phyloP scores from a whole-genome alignment of 257 asterid genomes.

The Penstemon eatonii region DNA sequence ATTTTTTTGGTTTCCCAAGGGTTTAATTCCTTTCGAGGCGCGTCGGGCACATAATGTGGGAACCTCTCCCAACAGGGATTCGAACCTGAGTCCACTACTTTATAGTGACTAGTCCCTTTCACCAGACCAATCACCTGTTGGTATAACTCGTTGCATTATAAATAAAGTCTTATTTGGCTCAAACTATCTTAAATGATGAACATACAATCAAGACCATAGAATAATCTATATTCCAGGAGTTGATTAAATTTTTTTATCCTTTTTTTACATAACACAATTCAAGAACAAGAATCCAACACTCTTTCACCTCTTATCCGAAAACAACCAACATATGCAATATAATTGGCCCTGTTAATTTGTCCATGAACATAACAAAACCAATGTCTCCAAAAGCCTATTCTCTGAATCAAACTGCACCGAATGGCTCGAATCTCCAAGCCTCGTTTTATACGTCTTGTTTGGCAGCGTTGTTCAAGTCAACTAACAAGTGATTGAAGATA shows the following conservation, averaged over 20 bases:
- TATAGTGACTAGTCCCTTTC: too few species aligned
- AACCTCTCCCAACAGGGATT: too few species aligned
- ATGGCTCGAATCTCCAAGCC: conserved; percentile 1
- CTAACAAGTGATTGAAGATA: conserved; percentile 29
- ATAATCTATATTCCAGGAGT: conserved; percentile 69
- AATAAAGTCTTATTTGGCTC: too few species aligned
- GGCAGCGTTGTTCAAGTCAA: conserved; percentile 33
- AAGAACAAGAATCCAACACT: conserved; percentile 51
- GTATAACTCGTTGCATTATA: too few species aligned
- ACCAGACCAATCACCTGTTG: too few species aligned
- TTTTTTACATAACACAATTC: conserved; percentile 51
- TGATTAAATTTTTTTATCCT: not conserved
- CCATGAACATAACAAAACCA: conserved; percentile 6
- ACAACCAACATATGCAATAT: conserved; percentile 38
- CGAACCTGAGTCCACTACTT: too few species aligned
- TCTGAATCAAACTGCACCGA: conserved; percentile 36
- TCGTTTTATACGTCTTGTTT: conserved; percentile 39
- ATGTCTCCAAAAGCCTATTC: conserved; percentile 32
- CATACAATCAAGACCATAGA: conserved; percentile 40
- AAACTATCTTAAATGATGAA: too few species aligned
- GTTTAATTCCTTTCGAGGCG: too few species aligned
- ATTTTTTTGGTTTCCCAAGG: too few species aligned
- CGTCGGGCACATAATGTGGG: too few species aligned
- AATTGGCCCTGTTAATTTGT: conserved; percentile 52
- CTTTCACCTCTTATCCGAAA: conserved; percentile 37